A percentile compares a stretch with the other conserved stretches of the same genome.
Conservation (phyloP, 352 stramenopile genomes). For the Pythium periplocum region DNA sequence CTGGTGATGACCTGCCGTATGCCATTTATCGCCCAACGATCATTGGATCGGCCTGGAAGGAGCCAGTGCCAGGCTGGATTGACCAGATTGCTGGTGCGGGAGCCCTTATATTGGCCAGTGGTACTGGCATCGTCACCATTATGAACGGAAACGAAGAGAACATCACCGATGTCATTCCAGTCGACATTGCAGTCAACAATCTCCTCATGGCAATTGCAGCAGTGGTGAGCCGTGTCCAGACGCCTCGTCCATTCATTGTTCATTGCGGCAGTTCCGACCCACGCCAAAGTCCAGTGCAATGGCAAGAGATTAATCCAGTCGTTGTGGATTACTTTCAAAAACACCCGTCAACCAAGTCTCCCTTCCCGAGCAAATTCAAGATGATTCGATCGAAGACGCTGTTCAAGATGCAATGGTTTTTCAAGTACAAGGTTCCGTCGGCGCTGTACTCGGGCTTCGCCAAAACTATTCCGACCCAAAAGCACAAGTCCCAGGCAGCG, state of each 20-base stretch:
- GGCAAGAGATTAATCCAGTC: slow-evolving; percentile 56
- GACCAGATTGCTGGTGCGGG: slow-evolving; percentile 76
- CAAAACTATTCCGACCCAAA: slow-evolving; percentile 48
- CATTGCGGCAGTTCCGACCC: slow-evolving; percentile 75
- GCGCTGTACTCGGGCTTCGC: slow-evolving; percentile 77
- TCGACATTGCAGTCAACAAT: slow-evolving; percentile 78
- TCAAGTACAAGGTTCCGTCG: slow-evolving; percentile 71
- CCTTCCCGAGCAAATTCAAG: slow-evolving; percentile 59
- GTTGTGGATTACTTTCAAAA: slow-evolving; percentile 67
- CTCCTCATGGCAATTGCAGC: slow-evolving; percentile 58
- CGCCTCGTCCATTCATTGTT: slow-evolving; percentile 45
- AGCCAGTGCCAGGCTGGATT: slow-evolving; percentile 78
- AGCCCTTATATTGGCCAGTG: slow-evolving; percentile 71
- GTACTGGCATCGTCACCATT: slow-evolving; percentile 78
- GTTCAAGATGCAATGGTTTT: slow-evolving; percentile 83
- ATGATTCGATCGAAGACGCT: slow-evolving; percentile 78
- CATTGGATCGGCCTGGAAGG: slow-evolving; percentile 82
- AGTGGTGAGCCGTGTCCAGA: slow-evolving; percentile 16
- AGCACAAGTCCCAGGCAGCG: slow-evolving; percentile 60
- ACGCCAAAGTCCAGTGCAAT: slow-evolving; percentile 68
- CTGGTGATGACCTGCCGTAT: slow-evolving; percentile 40
- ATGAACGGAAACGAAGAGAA: slow-evolving; percentile 71
- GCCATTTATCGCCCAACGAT: slow-evolving; percentile 83
- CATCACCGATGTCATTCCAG: slow-evolving; percentile 76
- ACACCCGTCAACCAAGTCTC: slow-evolving; percentile 41